Conservation (phyloP, 208 protist genomes). For the Leishmania amazonensis region DNA sequence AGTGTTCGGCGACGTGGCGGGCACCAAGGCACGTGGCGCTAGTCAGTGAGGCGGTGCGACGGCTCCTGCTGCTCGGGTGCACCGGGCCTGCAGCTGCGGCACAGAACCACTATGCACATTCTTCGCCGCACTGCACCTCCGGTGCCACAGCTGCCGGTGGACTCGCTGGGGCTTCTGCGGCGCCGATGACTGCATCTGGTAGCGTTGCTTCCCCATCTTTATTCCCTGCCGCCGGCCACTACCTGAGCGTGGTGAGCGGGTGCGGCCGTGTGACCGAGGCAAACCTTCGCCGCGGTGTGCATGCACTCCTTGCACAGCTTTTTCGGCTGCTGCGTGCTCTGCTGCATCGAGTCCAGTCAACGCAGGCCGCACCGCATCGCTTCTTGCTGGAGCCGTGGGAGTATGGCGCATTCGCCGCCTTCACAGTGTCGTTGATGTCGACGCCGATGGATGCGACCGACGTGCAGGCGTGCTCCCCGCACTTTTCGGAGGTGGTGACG, state of each 20-base stretch:
- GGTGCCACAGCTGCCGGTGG: not conserved
- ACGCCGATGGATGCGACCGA: conserved; percentile 57
- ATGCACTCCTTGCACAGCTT: conserved; percentile 45
- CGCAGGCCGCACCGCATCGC: conserved; percentile 42
- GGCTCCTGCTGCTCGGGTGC: conserved; percentile 25
- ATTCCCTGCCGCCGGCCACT: conserved; percentile 23
- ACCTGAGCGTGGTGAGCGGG: conserved; percentile 54
- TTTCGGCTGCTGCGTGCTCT: conserved; percentile 47
- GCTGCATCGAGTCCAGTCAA: conserved; percentile 30
- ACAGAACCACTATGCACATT: not conserved
- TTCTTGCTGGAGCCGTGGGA: conserved; percentile 65
- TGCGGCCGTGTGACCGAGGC: conserved; percentile 49
- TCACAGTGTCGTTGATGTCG: conserved; percentile 65
- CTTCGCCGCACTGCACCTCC: not conserved
- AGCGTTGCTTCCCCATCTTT: not conserved
- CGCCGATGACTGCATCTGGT: not conserved
- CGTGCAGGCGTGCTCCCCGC: conserved; percentile 34
- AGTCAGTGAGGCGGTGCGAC: conserved; percentile 18
- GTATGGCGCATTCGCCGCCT: conserved; percentile 55
- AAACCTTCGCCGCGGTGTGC: conserved; percentile 48
- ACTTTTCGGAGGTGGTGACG: conserved; percentile 47
- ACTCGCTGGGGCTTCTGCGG: not conserved
- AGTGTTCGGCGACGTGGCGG: conserved; percentile 26
- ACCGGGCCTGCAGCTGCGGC: not conserved
- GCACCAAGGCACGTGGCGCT: conserved; percentile 29